Conservation (phyloP, 805 yeast species). For the Grigorovia humatica region DNA sequence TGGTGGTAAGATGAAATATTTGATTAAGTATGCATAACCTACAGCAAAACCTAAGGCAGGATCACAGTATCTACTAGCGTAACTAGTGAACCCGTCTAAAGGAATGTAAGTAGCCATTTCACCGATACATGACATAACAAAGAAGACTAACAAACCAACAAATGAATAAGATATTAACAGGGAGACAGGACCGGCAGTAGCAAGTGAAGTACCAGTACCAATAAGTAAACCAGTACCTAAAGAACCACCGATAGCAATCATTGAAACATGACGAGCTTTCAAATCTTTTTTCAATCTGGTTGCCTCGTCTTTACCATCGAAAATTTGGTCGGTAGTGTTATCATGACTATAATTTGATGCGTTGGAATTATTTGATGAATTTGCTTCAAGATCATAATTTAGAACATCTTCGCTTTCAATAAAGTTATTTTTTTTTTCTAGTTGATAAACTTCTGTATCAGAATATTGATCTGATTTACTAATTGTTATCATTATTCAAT, state of each 20-base stretch:
- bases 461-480: background rate
- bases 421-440: background rate
- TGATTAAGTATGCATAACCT: conserved; percentile 36
- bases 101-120: conserved; percentile 64
- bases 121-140: conserved; percentile 59
- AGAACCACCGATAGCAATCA: conserved; percentile 79
- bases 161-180: conserved; percentile 51
- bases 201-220: conserved; percentile 63
- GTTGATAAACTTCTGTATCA: conserved; percentile 1
- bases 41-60: conserved; percentile 38
- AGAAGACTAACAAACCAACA: conserved; percentile 62
- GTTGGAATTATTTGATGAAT: background rate
- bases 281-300: conserved; percentile 19
- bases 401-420: conserved; percentile 3
- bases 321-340: background rate
- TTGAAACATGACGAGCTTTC: conserved; percentile 51
- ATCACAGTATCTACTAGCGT: conserved; percentile 41
- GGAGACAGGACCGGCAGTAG: conserved; percentile 55
- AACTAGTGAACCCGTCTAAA: conserved; percentile 56
- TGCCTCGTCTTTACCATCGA: conserved; percentile 12
- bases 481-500: background rate
- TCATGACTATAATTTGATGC: background rate
- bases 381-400: conserved; percentile 5
- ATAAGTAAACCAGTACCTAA: conserved; percentile 72
- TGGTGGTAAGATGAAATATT: conserved; percentile 40